Base-by-base conservation (phyloP, 805 yeast genomes). In the Cyberlindnera mycetangii region DNA sequence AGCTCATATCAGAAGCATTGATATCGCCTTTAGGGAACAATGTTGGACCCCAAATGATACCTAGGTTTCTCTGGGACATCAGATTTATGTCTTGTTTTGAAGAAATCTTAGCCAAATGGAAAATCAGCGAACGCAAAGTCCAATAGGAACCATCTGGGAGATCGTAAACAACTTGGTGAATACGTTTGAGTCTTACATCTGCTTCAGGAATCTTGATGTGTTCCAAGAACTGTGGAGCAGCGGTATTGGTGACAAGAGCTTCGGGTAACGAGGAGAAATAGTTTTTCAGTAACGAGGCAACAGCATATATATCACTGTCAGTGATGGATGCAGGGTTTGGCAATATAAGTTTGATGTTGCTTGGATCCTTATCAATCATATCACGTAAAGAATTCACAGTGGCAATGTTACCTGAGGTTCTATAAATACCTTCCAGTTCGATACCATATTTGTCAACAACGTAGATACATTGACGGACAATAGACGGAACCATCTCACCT, bases 21-120 rank as follows among this genome's bases (percentile, higher is more conserved):
- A 78, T 76, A 45, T 77, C 79, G 54, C 79, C 85, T 38, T 81
- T 79, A 16, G 83, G 76, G 62, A 93, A 74, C 41, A 93, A 67
- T 2, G 87, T 86, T 16, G 96, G 96, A 0, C 97, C 97, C 99
- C 99, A 93, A 31, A 92, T 89, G 32, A 88, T 87, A 37, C 95
- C 87, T 55, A 93, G 65, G 48, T 85, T 83, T 58, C 83, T 83
- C 46, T 82, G 73, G 37, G 81, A 81, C 99, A 93, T 93, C 60
- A 93, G 75, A 61, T 89, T 89, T 28, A 66, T 54, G 17, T 72
- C 72, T 56, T 81, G 83, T 44, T 80, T 72, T 22, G 75, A 74
- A 31, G 83, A 79, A 12, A 93, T 82, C 44, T 83, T 77, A 50
- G 83, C 81, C 49, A 93, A 76, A 64, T 93, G 99, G 73, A 92